phyloP scores from a whole-genome alignment of 805 yeast species.

The Starmerella geochares region DNA sequence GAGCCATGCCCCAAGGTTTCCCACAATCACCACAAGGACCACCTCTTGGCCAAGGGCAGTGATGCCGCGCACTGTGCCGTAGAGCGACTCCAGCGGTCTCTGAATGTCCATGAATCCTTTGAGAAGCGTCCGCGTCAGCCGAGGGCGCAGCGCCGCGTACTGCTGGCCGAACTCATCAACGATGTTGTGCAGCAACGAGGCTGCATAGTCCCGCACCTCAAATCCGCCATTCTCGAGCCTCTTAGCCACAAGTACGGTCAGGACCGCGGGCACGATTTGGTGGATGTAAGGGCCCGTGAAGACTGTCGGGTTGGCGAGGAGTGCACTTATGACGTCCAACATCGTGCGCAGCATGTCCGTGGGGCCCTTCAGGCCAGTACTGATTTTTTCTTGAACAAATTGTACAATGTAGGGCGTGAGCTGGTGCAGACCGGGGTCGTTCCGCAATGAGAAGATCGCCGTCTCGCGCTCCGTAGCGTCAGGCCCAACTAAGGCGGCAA shows the following conservation, averaged over 20 bases:
- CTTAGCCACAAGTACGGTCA: conserved; percentile 81
- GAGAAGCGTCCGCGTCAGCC: conserved; percentile 84
- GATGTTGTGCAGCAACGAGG: conserved; percentile 70
- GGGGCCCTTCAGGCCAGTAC: conserved; percentile 59
- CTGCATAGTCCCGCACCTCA: conserved; percentile 81
- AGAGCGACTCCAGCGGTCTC: conserved; percentile 79
- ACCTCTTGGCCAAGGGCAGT: conserved; percentile 80
- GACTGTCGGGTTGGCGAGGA: conserved; percentile 70
- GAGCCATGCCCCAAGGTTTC: conserved; percentile 73
- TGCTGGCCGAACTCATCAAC: conserved; percentile 69
- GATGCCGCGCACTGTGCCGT: conserved; percentile 82
- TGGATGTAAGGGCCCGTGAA: conserved; percentile 93
- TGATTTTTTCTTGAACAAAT: conserved; percentile 88
- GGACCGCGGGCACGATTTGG: conserved; percentile 90
- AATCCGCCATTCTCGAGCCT: conserved; percentile 41
- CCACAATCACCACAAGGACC: conserved; percentile 68
- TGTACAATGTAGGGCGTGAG: conserved; percentile 93
- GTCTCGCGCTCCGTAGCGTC: conserved; percentile 48
- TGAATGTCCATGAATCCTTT: conserved; percentile 81
- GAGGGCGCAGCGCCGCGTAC: conserved; percentile 79
- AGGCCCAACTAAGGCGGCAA: conserved; percentile 52
- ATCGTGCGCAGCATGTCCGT: conserved; percentile 64
- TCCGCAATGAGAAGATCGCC: conserved; percentile 71
- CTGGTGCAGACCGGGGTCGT: conserved; percentile 95
- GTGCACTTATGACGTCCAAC: conserved; percentile 78